Evolutionary conservation across 495 filamentous ascomycete species (phyloP).

Genomic region (Wilcoxina mikolae): DNA sequence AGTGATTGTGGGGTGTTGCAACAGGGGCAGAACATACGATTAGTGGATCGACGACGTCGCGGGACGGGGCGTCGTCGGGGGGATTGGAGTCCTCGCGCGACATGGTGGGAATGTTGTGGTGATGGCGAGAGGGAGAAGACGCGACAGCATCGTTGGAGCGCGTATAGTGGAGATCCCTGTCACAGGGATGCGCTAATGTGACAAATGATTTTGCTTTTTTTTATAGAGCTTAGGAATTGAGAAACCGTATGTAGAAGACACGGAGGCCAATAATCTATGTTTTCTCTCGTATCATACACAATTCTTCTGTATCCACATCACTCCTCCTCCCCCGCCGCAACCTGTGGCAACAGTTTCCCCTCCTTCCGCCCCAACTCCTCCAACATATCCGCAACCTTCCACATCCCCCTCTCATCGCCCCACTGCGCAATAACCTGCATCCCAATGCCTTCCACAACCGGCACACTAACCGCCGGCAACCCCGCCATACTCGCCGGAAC

Average conservation of each 20-base stretch:
- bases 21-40: not conserved
- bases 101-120: not conserved
- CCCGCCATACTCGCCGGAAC: conserved; percentile 90
- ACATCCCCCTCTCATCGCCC: conserved; percentile 60
- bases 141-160: too few relatives aligned
- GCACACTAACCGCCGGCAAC: conserved; percentile 75
- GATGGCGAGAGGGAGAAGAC: not conserved
- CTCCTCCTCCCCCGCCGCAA: not conserved
- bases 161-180: not conserved
- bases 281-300: too few relatives aligned
- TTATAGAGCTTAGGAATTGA: too few relatives aligned
- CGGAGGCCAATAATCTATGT: too few relatives aligned
- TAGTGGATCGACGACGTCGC: conserved; percentile 3
- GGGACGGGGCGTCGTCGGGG: not conserved
- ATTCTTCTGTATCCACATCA: too few relatives aligned
- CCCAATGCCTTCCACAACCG: conserved; percentile 45
- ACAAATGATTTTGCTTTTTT: too few relatives aligned
- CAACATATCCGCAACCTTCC: conserved; percentile 41
- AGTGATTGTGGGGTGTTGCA: not conserved
- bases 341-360: not conserved
- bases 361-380: conserved; percentile 13
- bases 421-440: conserved; percentile 87
- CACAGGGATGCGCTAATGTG: too few relatives aligned
- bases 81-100: not conserved
- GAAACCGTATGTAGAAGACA: too few relatives aligned